phyloP scores from a whole-genome alignment of 2,329 filamentous ascomycete genomes.

The Fusarium nanum region DNA sequence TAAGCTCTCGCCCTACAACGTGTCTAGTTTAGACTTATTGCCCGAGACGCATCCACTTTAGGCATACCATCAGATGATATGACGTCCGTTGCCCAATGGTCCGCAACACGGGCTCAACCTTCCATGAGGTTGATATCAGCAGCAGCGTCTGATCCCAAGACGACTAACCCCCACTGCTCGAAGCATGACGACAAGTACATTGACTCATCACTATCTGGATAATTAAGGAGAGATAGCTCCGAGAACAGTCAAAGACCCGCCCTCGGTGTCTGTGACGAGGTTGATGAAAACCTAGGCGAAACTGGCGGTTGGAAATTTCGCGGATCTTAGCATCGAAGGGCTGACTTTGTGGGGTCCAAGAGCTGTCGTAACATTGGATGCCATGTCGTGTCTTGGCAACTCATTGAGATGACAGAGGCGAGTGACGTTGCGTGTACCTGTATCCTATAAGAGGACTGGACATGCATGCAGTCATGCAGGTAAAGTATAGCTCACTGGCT shows the following conservation, averaged over 20 bases:
- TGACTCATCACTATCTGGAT: neutral
- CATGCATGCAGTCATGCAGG: neutral
- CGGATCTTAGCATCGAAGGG: neutral
- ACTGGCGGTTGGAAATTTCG: neutral
- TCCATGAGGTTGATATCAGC: neutral
- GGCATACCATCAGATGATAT: neutral
- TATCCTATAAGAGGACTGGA: neutral
- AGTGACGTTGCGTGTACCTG: neutral
- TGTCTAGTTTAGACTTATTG: slow-evolving; percentile 9
- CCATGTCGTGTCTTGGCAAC: neutral
- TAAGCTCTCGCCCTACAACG: neutral
- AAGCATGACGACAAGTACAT: neutral
- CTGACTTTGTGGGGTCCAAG: neutral
- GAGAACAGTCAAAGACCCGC: slow-evolving; percentile 1
- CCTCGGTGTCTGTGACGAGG: neutral
- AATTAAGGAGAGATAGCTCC: slow-evolving; percentile 6
- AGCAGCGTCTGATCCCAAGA: neutral
- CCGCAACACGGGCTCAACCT: neutral
- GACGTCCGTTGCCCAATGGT: slow-evolving; percentile 4
- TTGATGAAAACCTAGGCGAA: neutral
- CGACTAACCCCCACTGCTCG: slow-evolving; percentile 10
- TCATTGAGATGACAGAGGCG: neutral
- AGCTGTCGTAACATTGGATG: neutral
- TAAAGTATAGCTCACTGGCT: neutral
- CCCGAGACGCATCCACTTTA: slow-evolving; percentile 6